phyloP scores from a whole-genome alignment of 345 rosid genomes.

The Bruguiera sexangula region DNA sequence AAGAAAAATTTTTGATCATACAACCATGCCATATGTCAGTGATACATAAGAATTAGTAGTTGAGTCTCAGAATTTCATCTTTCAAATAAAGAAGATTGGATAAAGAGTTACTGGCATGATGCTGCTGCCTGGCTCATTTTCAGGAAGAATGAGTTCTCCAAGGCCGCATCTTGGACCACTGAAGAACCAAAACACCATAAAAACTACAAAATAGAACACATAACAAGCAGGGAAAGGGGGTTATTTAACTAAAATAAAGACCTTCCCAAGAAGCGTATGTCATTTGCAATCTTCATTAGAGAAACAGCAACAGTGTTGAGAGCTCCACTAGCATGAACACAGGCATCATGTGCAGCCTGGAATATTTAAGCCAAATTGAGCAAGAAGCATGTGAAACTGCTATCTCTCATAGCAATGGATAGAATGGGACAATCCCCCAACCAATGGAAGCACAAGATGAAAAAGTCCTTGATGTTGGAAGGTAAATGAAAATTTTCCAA shows the following conservation, averaged over 20 bases:
- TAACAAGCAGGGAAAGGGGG: not conserved
- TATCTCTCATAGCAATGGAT: constrained; percentile 1
- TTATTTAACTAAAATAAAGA: constrained; percentile 14
- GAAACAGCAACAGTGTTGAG: constrained; percentile 78
- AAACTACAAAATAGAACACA: constrained; percentile 20
- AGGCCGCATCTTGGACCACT: constrained; percentile 99
- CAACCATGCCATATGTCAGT: not conserved
- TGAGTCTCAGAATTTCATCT: not conserved
- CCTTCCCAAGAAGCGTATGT: constrained; percentile 90
- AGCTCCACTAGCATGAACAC: constrained; percentile 93
- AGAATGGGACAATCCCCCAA: constrained; percentile 1
- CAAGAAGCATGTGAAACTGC: constrained; percentile 11
- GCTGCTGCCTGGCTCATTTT: constrained; percentile 99
- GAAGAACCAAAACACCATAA: constrained; percentile 29
- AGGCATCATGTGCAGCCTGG: constrained; percentile 98
- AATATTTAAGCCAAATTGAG: constrained; percentile 19
- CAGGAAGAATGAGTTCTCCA: constrained; percentile 97
- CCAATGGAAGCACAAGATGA: constrained; percentile 6
- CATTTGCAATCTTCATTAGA: constrained; percentile 92
- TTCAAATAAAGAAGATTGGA: not conserved
- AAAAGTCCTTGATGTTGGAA: not conserved
- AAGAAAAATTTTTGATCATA: constrained; percentile 20
- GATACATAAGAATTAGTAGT: not conserved
- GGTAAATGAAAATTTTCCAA: constrained; percentile 5
- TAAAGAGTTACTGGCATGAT: constrained; percentile 78